A percentile compares a stretch with the other conserved stretches of the same genome.
Conservation (phyloP, 345 rosid genomes). For the Citrus australasica region DNA sequence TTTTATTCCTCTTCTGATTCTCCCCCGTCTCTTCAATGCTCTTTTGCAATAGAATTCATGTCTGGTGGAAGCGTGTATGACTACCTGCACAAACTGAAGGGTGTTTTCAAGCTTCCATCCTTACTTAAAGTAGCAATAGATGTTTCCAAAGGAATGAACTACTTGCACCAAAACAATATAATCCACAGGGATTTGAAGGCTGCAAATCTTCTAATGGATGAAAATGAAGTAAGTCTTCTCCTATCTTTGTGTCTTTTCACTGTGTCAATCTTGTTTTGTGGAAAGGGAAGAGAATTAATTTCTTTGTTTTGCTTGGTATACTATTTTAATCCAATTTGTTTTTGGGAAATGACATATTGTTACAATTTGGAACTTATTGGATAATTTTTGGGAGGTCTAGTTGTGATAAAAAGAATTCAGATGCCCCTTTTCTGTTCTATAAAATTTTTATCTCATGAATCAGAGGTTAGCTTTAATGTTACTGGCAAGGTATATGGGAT, state of each 20-base stretch:
- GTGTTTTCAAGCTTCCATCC: constrained; percentile 87
- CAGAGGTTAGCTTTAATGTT: background rate
- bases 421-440: too few species aligned
- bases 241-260: background rate
- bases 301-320: background rate
- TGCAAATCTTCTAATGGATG: constrained; percentile 97
- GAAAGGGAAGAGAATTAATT: background rate
- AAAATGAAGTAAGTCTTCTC: constrained; percentile 70
- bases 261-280: background rate
- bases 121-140: constrained; percentile 87
- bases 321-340: background rate
- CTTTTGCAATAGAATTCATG: constrained; percentile 64
- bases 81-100: constrained; percentile 90
- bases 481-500: background rate
- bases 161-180: constrained; percentile 91
- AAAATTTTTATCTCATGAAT: background rate
- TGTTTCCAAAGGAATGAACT: constrained; percentile 96
- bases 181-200: constrained; percentile 97
- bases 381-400: background rate
- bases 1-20: background rate
- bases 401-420: background rate
- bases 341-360: background rate
- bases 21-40: constrained; percentile 1
- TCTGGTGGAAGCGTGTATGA: constrained; percentile 98
- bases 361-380: background rate